Evolutionary conservation across 2,329 filamentous ascomycete species (phyloP).

Genomic region (Neonectria neomacrospora): DNA sequence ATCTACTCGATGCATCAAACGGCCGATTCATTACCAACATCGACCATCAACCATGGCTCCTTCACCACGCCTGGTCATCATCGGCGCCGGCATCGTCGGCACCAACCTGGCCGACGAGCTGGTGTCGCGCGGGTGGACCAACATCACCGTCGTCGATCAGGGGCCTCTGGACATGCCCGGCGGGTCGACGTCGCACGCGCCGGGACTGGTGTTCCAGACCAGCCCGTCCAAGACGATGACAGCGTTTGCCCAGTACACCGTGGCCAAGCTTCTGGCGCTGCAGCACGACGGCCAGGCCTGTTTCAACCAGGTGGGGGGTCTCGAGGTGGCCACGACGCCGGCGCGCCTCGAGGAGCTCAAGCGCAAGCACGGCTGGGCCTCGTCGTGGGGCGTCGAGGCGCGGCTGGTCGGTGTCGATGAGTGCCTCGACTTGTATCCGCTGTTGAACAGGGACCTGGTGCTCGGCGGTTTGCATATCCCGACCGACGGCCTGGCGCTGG

Average conservation of each 20-base stretch:
- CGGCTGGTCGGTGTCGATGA: slow-evolving; percentile 62
- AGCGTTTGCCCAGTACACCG: slow-evolving; percentile 68
- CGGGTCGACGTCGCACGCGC: slow-evolving; percentile 73
- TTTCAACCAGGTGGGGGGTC: slow-evolving; percentile 71
- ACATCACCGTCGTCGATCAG: slow-evolving; percentile 74
- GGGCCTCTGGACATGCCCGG: slow-evolving; percentile 71
- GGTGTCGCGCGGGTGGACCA: slow-evolving; percentile 68
- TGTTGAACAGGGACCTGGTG: slow-evolving; percentile 63
- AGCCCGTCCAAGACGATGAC: slow-evolving; percentile 68
- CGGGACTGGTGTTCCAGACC: slow-evolving; percentile 72
- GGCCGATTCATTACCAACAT: too few relatives aligned
- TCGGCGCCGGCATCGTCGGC: slow-evolving; percentile 73
- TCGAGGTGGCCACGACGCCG: slow-evolving; percentile 71
- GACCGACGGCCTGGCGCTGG: slow-evolving; percentile 69
- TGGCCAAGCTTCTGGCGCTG: slow-evolving; percentile 67
- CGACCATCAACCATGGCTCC: slow-evolving; percentile 26
- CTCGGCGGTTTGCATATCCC: slow-evolving; percentile 70
- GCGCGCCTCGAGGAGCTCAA: slow-evolving; percentile 70
- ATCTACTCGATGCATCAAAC: not conserved
- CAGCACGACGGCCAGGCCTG: slow-evolving; percentile 53
- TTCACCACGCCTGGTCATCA: slow-evolving; percentile 64
- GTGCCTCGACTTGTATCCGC: slow-evolving; percentile 64
- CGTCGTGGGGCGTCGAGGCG: slow-evolving; percentile 69
- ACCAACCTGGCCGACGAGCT: slow-evolving; percentile 73
- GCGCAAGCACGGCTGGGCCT: slow-evolving; percentile 69